Percentiles rank a stretch among this genome's conserved stretches.
These are phyloP conservation scores for Buxus sempervirens DNA, from an alignment of 164 flowering plant genomes.

Conservation along the genomic window DNA sequence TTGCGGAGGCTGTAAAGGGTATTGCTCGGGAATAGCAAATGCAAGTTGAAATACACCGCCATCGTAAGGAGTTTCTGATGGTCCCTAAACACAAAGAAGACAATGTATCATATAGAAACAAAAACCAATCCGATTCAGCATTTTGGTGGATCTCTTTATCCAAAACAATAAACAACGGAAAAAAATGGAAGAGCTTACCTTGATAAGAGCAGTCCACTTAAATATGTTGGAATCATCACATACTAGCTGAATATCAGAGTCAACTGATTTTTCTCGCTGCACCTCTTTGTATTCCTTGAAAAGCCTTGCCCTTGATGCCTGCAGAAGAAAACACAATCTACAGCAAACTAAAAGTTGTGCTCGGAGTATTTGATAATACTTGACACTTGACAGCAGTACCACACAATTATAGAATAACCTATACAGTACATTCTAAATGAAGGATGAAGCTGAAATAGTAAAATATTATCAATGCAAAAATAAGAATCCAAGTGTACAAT, in stretches of 20 bases:
- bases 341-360: background rate
- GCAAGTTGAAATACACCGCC: constrained; percentile 98
- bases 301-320: constrained; percentile 87
- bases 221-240: constrained; percentile 96
- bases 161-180: too few species aligned
- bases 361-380: too few species aligned
- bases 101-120: too few species aligned
- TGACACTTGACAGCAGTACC: too few species aligned
- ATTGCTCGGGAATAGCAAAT: constrained; percentile 90
- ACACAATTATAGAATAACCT: too few species aligned
- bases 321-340: constrained; percentile 3
- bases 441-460: too few species aligned
- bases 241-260: constrained; percentile 85
- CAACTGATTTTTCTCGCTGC: constrained; percentile 79
- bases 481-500: too few species aligned
- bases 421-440: too few species aligned
- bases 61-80: constrained; percentile 93
- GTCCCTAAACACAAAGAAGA: constrained; percentile 61
- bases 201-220: constrained; percentile 95
- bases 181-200: constrained; percentile 37
- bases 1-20: constrained; percentile 98
- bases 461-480: too few species aligned
- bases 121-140: too few species aligned
- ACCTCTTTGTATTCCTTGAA: constrained; percentile 97
- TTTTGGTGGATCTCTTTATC: too few species aligned